Conservation (phyloP, 306 rosid genomes). For the Hylodesmum podocarpum region DNA sequence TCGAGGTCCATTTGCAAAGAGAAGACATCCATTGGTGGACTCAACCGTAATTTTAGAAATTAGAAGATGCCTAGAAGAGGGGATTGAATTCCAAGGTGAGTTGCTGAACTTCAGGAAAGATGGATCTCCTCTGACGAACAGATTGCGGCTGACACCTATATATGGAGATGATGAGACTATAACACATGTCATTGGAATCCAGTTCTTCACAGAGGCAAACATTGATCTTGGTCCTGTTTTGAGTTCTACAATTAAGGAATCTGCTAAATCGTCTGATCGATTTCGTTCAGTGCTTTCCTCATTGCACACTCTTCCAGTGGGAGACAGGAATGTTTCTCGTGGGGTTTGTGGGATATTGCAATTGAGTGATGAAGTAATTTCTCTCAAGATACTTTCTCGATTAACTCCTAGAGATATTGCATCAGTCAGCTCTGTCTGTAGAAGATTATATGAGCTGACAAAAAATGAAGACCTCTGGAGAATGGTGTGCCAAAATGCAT, state of each 20-base stretch:
- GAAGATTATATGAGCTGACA: conserved; percentile 61
- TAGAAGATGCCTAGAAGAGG: conserved; percentile 83
- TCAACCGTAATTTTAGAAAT: conserved; percentile 82
- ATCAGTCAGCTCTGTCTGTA: conserved; percentile 74
- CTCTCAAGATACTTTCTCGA: conserved; percentile 74
- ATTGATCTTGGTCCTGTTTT: conserved; percentile 90
- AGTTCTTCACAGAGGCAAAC: conserved; percentile 82
- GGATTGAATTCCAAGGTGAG: conserved; percentile 95
- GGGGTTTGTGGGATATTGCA: conserved; percentile 82
- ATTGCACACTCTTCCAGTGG: conserved; percentile 46
- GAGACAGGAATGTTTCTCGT: conserved; percentile 71
- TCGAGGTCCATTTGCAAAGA: conserved; percentile 97
- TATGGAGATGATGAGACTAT: conserved; percentile 86
- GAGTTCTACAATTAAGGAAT: conserved; percentile 56
- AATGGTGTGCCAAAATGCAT: conserved; percentile 90
- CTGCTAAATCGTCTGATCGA: conserved; percentile 51
- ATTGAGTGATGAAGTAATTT: conserved; percentile 81
- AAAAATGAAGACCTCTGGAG: conserved; percentile 85
- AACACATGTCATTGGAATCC: conserved; percentile 95
- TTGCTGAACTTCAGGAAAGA: conserved; percentile 95
- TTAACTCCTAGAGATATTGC: conserved; percentile 90
- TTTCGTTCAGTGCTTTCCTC: conserved; percentile 59
- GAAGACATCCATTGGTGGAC: conserved; percentile 94
- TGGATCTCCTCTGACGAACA: conserved; percentile 97
- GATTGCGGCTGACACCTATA: conserved; percentile 87